phyloP scores from a whole-genome alignment of 2,329 filamentous ascomycete species.

The Colletotrichum sp. region DNA sequence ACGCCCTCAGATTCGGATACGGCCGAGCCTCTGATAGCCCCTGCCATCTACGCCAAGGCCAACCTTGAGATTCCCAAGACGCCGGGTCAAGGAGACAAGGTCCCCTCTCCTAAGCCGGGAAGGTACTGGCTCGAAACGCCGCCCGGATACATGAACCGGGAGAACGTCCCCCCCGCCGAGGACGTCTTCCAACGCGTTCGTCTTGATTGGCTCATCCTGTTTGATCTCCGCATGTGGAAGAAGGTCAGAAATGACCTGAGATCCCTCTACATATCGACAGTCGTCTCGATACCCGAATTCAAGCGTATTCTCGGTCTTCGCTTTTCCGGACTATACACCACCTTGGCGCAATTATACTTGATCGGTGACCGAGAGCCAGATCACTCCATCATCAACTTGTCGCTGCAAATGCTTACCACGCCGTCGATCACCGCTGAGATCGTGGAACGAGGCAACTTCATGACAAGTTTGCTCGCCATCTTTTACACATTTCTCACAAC shows the following conservation, averaged over 20 bases:
- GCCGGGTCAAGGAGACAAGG: conserved; percentile 59
- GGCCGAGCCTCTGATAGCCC: conserved; percentile 68
- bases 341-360: conserved; percentile 90
- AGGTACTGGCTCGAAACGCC: conserved; percentile 89
- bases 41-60: conserved; percentile 65
- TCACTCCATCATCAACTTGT: conserved; percentile 98
- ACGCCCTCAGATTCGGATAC: conserved; percentile 78
- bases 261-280: conserved; percentile 93
- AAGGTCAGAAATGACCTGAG: conserved; percentile 88
- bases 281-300: conserved; percentile 94
- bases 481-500: conserved; percentile 97
- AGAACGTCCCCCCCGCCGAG: conserved; percentile 74
- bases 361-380: conserved; percentile 96
- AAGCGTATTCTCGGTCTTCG: conserved; percentile 90
- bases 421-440: conserved; percentile 96
- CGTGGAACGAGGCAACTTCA: conserved; percentile 91
- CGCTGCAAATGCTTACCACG: conserved; percentile 94
- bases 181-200: conserved; percentile 89
- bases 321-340: conserved; percentile 95
- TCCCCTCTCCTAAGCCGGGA: conserved; percentile 66
- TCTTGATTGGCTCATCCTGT: conserved; percentile 92
- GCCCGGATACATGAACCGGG: conserved; percentile 66
- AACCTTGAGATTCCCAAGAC: conserved; percentile 83
- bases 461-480: conserved; percentile 94
- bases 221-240: conserved; percentile 96